Percentiles rank a stretch among this genome's conserved stretches.
phyloP scores from a whole-genome alignment of 192 early-diverging fungal genomes.

The Podila horticola region DNA sequence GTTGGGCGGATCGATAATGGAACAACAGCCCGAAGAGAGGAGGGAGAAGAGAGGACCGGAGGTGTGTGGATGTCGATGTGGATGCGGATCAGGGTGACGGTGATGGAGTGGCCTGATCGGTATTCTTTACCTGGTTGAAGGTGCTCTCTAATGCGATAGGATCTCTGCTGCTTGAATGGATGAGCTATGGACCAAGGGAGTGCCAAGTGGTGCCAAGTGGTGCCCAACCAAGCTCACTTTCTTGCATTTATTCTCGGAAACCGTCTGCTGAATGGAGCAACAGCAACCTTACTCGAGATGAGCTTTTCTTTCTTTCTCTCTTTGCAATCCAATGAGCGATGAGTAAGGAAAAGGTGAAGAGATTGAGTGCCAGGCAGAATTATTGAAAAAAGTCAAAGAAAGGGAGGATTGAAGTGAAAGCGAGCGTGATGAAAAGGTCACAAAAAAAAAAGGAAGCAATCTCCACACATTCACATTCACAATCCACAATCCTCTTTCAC shows the following conservation, averaged over 20 bases:
- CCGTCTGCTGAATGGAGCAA: not conserved
- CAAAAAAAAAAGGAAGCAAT: not conserved
- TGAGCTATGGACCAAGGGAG: too few species aligned
- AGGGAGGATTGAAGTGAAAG: not conserved
- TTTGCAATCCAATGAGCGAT: not conserved
- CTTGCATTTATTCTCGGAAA: not conserved
- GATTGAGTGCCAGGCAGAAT: too few species aligned
- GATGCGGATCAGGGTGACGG: not conserved
- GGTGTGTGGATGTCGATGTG: not conserved
- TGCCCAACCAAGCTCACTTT: too few species aligned
- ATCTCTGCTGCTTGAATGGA: too few species aligned
- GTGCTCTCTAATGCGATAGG: too few species aligned
- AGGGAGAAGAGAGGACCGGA: not conserved
- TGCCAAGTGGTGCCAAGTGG: too few species aligned
- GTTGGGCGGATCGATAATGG: too few species aligned
- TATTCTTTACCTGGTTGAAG: too few species aligned
- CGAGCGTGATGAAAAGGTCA: not conserved
- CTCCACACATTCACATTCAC: not conserved
- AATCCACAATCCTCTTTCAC: not conserved
- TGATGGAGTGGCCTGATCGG: not conserved
- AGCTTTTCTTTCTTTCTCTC: not conserved
- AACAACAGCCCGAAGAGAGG: too few species aligned
- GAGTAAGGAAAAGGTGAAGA: not conserved
- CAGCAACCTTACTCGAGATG: not conserved
- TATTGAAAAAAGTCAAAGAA: too few species aligned